Conservation (phyloP, 1,284 basidiomycete genomes). For the Tranzscheliella williamsii region DNA sequence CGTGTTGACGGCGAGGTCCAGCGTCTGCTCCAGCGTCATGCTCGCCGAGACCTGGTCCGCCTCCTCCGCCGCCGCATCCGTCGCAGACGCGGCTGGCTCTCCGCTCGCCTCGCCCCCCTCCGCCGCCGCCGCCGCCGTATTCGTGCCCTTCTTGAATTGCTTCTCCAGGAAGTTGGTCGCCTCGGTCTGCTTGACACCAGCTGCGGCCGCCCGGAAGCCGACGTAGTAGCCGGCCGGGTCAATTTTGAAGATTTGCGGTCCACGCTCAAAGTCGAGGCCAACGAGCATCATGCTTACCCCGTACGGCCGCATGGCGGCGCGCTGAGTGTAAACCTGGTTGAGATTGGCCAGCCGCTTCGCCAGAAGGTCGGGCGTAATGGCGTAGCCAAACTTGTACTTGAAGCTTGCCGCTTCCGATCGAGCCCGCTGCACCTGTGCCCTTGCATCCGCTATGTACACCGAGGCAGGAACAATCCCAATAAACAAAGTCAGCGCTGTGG, state of each 20-base stretch:
- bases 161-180: conserved; percentile 96
- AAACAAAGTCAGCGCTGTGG: background rate
- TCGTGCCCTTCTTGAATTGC: conserved; percentile 87
- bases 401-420: conserved; percentile 89
- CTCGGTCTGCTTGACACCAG: conserved; percentile 97
- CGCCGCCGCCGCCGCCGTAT: conserved; percentile 7
- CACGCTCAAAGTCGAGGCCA: conserved; percentile 81
- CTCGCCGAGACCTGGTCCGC: conserved; percentile 34
- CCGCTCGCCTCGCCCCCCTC: background rate
- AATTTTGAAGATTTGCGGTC: conserved; percentile 93
- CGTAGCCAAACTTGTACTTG: conserved; percentile 93
- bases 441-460: conserved; percentile 96
- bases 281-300: conserved; percentile 97
- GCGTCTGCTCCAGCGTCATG: conserved; percentile 45
- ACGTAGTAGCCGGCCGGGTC: conserved; percentile 99
- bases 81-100: conserved; percentile 10
- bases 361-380: conserved; percentile 92
- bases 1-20: conserved; percentile 88
- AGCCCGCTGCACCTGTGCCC: conserved; percentile 85
- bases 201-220: conserved; percentile 93
- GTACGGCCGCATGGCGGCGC: conserved; percentile 93
- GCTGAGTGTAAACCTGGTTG: conserved; percentile 98
- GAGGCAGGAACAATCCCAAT: conserved; percentile 1
- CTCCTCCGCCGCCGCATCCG: conserved; percentile 47
- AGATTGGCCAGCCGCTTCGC: conserved; percentile 95